A percentile compares a stretch with the other conserved stretches of the same genome.
phyloP scores from a whole-genome alignment of 495 filamentous ascomycete species.

The Podospora conica region DNA sequence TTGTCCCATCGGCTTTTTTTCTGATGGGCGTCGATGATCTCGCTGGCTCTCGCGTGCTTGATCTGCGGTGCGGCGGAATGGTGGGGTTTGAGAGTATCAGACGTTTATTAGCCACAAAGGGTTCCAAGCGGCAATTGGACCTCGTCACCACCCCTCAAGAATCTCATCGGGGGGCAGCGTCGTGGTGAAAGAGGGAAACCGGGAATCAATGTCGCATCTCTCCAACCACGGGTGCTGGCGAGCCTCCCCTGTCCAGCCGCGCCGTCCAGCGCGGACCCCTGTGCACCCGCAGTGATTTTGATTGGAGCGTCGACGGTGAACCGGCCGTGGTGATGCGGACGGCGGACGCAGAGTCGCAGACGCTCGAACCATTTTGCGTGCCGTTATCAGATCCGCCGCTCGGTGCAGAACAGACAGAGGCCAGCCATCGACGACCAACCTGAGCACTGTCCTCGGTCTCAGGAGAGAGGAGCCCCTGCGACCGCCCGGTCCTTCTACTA shows the following conservation, averaged over 20 bases:
- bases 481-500: conserved; percentile 5
- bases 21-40: background rate
- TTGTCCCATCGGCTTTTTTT: background rate
- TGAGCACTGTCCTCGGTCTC: background rate
- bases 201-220: conserved; percentile 33
- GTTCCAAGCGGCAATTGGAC: conserved; percentile 22
- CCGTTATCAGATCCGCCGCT: conserved; percentile 10
- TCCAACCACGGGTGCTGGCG: conserved; percentile 29
- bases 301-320: conserved; percentile 1
- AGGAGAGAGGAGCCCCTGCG: background rate
- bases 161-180: conserved; percentile 19
- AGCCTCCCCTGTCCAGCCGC: conserved; percentile 23
- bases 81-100: background rate
- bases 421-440: background rate
- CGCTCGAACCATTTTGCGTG: conserved; percentile 7
- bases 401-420: background rate
- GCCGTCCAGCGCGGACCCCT: conserved; percentile 20
- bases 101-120: conserved; percentile 18
- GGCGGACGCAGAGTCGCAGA: too few relatives aligned
- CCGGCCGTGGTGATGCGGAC: conserved; percentile 2
- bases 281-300: conserved; percentile 7
- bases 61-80: background rate
- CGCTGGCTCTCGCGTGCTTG: background rate
- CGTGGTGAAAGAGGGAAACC: conserved; percentile 20
- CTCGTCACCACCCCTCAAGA: background rate